A percentile compares a stretch with the other conserved stretches of the same genome.
Evolutionary conservation across 2,329 filamentous ascomycete genomes (phyloP).

Genomic region (Epichloe uncinata): DNA sequence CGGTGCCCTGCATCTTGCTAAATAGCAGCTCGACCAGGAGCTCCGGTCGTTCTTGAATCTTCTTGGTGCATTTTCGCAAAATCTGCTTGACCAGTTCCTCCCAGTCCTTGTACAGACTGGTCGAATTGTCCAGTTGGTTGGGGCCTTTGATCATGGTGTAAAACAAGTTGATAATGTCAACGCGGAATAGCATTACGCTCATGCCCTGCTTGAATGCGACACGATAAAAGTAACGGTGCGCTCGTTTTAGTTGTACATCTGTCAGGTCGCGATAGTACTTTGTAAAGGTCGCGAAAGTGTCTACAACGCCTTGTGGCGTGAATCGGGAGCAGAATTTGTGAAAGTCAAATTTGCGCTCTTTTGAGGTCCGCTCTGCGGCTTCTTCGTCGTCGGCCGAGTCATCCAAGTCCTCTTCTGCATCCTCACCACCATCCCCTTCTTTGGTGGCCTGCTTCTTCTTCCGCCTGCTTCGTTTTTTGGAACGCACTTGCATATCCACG

Average conservation of each 20-base stretch:
- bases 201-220: conserved; percentile 92
- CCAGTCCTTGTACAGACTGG: conserved; percentile 71
- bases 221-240: conserved; percentile 87
- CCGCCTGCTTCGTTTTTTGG: conserved; percentile 57
- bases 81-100: conserved; percentile 79
- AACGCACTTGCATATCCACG: conserved; percentile 82
- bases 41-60: conserved; percentile 73
- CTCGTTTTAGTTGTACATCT: conserved; percentile 71
- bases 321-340: conserved; percentile 70
- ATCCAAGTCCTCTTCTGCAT: conserved; percentile 46
- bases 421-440: conserved; percentile 24
- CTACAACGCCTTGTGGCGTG: conserved; percentile 68
- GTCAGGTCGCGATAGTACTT: conserved; percentile 71
- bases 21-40: conserved; percentile 87
- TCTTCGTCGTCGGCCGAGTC: conserved; percentile 60
- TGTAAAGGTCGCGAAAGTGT: conserved; percentile 75
- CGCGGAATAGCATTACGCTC: conserved; percentile 73
- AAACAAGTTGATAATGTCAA: conserved; percentile 81
- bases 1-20: conserved; percentile 73
- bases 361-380: conserved; percentile 55
- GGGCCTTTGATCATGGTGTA: conserved; percentile 88
- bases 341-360: conserved; percentile 92
- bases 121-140: conserved; percentile 54
- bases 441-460: conserved; percentile 59
- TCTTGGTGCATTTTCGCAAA: conserved; percentile 67